Percentiles rank a stretch among this genome's conserved stretches.
phyloP scores from a whole-genome alignment of 208 protist genomes.

The Trypanosoma boissoni region DNA sequence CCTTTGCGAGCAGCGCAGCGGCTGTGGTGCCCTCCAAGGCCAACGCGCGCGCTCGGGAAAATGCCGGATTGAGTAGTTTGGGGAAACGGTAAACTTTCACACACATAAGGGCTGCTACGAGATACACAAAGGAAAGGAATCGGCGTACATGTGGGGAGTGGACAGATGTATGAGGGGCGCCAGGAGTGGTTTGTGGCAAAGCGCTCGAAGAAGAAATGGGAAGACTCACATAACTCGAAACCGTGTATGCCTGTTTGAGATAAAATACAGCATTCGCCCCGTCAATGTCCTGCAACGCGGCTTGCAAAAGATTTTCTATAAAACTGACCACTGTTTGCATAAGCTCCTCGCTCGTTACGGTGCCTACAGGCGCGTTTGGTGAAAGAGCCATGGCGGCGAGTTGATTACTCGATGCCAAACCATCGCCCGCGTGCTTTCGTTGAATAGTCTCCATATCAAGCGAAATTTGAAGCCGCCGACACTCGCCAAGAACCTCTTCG shows the following conservation, averaged over 20 bases:
- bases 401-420: constrained; percentile 81
- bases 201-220: constrained; percentile 30
- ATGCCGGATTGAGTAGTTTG: constrained; percentile 63
- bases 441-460: constrained; percentile 72
- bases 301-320: constrained; percentile 71
- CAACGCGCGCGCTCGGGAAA: constrained; percentile 69
- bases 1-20: constrained; percentile 50
- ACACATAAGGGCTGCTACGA: constrained; percentile 70
- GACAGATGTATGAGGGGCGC: constrained; percentile 1
- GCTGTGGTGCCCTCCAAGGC: constrained; percentile 34
- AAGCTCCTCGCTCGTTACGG: constrained; percentile 36
- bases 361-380: constrained; percentile 45
- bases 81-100: constrained; percentile 89
- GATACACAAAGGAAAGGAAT: constrained; percentile 62
- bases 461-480: constrained; percentile 55
- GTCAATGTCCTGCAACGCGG: constrained; percentile 73
- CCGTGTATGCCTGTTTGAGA: constrained; percentile 72
- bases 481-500: constrained; percentile 60
- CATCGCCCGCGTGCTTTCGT: constrained; percentile 76
- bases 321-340: constrained; percentile 76
- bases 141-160: constrained; percentile 22
- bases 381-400: constrained; percentile 77
- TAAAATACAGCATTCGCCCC: constrained; percentile 74
- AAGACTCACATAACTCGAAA: constrained; percentile 72
- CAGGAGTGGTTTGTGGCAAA: neutral